Conservation (phyloP, 108 stramenopile genomes). For the Fragilariopsis cylindrus region DNA sequence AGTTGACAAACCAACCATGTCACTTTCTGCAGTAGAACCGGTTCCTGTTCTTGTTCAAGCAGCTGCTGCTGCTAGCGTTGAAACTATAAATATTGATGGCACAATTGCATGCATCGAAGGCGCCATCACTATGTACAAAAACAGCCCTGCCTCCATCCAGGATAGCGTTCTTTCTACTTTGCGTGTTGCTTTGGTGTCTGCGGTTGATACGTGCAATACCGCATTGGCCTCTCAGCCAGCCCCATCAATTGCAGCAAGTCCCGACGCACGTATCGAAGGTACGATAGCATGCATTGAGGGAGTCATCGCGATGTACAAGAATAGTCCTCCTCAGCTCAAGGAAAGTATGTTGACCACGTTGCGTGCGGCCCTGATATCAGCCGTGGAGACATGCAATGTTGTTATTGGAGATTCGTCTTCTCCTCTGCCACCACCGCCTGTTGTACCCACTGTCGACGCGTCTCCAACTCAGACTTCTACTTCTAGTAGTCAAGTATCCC, state of each 20-base stretch:
- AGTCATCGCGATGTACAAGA: slow-evolving; percentile 77
- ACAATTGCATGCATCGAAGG: slow-evolving; percentile 80
- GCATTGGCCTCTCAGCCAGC: slow-evolving; percentile 24
- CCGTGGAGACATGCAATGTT: slow-evolving; percentile 53
- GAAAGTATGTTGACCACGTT: slow-evolving; percentile 56
- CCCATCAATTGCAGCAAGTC: slow-evolving; percentile 2
- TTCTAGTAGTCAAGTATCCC: neutral
- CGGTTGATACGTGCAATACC: slow-evolving; percentile 52
- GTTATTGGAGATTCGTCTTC: slow-evolving; percentile 41
- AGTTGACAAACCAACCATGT: neutral
- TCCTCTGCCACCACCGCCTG: slow-evolving; percentile 16
- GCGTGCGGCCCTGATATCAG: slow-evolving; percentile 70
- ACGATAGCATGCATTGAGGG: slow-evolving; percentile 78
- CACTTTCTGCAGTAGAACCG: slow-evolving; percentile 17
- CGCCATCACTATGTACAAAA: slow-evolving; percentile 79
- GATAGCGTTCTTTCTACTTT: slow-evolving; percentile 55
- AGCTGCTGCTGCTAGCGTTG: slow-evolving; percentile 4
- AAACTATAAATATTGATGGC: slow-evolving; percentile 21
- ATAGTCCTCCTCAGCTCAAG: slow-evolving; percentile 52
- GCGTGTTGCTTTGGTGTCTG: slow-evolving; percentile 70
- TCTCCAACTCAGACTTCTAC: slow-evolving; percentile 33
- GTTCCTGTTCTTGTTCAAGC: slow-evolving; percentile 6
- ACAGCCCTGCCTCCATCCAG: slow-evolving; percentile 54
- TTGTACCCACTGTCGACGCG: slow-evolving; percentile 15
- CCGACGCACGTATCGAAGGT: slow-evolving; percentile 39